phyloP scores from a whole-genome alignment of 305 asterid genomes.

The Petunia hybrid region DNA sequence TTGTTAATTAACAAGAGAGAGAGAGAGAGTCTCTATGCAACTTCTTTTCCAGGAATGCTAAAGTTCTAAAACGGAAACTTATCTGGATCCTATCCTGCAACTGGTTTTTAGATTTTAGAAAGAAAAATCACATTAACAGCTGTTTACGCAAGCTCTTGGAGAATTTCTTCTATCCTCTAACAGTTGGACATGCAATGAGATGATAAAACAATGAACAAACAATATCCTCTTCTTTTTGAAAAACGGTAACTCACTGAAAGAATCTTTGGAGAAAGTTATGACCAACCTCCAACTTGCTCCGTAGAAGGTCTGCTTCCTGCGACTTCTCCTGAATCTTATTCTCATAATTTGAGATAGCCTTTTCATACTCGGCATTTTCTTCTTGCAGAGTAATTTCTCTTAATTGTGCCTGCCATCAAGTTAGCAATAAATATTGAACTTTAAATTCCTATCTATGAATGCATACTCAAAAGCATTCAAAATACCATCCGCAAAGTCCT shows the following conservation, averaged over 20 bases:
- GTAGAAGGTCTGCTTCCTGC: conserved; percentile 72
- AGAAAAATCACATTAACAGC: conserved; percentile 5
- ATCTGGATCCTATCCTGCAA: not conserved
- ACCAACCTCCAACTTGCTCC: conserved; percentile 79
- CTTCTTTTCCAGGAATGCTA: not conserved
- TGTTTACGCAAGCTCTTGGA: not conserved
- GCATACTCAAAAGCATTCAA: not conserved
- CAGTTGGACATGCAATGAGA: conserved; percentile 1
- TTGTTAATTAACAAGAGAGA: conserved; percentile 7
- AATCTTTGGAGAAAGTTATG: conserved; percentile 13
- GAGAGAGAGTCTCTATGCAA: not conserved
- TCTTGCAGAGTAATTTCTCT: conserved; percentile 78
- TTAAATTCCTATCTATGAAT: not conserved
- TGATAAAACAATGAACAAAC: not conserved
- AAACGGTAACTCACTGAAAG: not conserved
- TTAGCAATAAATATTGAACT: not conserved
- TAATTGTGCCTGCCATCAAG: conserved; percentile 61
- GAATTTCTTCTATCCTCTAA: not conserved
- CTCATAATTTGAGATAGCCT: conserved; percentile 70
- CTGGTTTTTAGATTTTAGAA: no score
- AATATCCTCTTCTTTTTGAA: not conserved
- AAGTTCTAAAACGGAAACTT: not conserved
- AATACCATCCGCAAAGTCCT: not conserved
- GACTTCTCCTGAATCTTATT: conserved; percentile 72
- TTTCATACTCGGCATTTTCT: conserved; percentile 84